Evolutionary conservation across 2,329 filamentous ascomycete genomes (phyloP).

Genomic region (Sporothrix mexicana): DNA sequence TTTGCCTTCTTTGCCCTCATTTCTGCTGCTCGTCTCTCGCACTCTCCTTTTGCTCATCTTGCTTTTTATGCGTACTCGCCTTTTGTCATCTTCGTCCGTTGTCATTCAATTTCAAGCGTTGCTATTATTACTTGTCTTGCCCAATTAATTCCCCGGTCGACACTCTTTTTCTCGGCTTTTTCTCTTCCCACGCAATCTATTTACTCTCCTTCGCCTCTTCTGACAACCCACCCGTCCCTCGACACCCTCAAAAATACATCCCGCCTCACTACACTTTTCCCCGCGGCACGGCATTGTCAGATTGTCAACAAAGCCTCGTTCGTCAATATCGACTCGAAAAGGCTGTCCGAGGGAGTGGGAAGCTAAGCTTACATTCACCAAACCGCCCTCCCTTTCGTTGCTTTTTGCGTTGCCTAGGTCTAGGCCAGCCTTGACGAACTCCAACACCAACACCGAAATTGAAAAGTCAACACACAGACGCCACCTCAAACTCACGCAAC

Average conservation of each 20-base stretch:
- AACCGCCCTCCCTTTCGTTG: constrained; percentile 1
- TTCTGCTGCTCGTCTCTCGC: background rate
- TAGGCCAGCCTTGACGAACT: background rate
- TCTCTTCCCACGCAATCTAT: constrained; percentile 31
- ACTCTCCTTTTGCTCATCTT: background rate
- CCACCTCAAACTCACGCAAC: background rate
- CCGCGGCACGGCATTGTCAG: constrained; percentile 21
- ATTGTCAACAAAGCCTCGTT: constrained; percentile 22
- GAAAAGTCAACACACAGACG: constrained; percentile 5
- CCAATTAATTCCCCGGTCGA: background rate
- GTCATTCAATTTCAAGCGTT: constrained; percentile 1
- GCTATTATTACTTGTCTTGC: background rate
- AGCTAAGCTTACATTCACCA: background rate
- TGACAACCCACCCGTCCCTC: background rate
- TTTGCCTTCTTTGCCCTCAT: background rate
- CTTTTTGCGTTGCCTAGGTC: constrained; percentile 24
- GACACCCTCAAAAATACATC: background rate
- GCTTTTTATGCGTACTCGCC: background rate
- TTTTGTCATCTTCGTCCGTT: background rate
- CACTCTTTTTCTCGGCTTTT: background rate
- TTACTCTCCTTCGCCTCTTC: background rate
- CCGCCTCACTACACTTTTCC: background rate
- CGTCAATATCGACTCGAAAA: background rate
- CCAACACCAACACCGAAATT: background rate
- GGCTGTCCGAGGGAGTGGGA: too few species aligned